A percentile compares a stretch with the other conserved stretches of the same genome.
Conservation (phyloP, 83 land plant species). For the Thuja plicata region DNA sequence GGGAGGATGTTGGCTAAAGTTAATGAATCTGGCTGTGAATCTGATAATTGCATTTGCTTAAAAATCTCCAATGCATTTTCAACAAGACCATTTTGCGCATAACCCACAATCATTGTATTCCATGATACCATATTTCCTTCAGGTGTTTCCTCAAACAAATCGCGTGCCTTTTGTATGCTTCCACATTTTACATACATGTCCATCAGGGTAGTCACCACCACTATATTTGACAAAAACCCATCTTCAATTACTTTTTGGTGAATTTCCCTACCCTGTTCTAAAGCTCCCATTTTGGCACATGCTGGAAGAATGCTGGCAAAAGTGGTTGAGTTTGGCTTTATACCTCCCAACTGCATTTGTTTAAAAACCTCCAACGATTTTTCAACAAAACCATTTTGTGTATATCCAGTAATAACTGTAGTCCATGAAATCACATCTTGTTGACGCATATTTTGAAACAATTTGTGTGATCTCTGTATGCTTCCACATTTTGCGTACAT, state of each 20-base stretch:
- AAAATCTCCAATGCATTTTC: not conserved
- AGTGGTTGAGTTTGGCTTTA: not conserved
- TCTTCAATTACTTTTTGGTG: not conserved
- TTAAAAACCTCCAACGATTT: not conserved
- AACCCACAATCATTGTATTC: not conserved
- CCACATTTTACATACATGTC: conserved; percentile 12
- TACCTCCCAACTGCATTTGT: not conserved
- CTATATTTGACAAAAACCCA: not conserved
- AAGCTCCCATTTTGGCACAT: not conserved
- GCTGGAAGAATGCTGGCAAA: not conserved
- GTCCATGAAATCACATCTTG: conserved; percentile 5
- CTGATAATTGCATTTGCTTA: not conserved
- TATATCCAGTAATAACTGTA: not conserved
- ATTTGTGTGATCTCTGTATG: not conserved
- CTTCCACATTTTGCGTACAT: conserved; percentile 7
- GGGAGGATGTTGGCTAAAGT: conserved; percentile 6
- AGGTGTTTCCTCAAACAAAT: not conserved
- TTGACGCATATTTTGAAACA: not conserved
- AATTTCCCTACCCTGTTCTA: not conserved
- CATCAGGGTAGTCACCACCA: not conserved
- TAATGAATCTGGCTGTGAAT: not conserved
- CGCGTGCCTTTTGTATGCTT: not conserved
- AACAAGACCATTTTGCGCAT: not conserved
- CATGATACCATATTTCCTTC: not conserved
- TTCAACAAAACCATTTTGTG: not conserved